Evolutionary conservation across 495 filamentous ascomycete genomes (phyloP).

Genomic region (Lichenothelia convexa): DNA sequence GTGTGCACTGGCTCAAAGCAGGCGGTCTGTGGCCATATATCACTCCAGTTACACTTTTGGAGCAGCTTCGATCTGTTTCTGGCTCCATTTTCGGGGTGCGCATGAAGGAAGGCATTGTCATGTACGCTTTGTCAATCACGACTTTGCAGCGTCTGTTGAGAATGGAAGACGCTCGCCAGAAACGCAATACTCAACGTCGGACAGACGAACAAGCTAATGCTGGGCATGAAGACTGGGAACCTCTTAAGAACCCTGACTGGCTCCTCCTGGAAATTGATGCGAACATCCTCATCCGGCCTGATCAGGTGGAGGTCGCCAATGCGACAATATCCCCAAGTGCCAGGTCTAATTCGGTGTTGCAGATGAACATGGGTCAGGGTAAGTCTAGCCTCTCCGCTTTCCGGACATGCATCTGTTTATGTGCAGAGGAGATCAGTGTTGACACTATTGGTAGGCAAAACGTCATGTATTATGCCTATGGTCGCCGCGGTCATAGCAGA

Average conservation of each 20-base stretch:
- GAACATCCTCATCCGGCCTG: constrained; percentile 31
- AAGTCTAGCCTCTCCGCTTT: too few species aligned
- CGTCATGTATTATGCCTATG: constrained; percentile 37
- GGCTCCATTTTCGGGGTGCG: constrained; percentile 15
- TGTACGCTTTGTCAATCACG: constrained; percentile 26
- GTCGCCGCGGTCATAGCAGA: constrained; percentile 31
- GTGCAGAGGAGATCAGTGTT: too few species aligned
- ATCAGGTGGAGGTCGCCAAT: constrained; percentile 33
- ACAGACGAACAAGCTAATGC: constrained; percentile 10
- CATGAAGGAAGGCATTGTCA: constrained; percentile 28
- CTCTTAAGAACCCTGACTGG: constrained; percentile 30
- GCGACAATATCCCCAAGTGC: constrained; percentile 30
- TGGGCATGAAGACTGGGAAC: constrained; percentile 36
- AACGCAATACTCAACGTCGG: constrained; percentile 6
- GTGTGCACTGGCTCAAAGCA: constrained; percentile 27
- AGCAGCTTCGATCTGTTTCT: constrained; percentile 29
- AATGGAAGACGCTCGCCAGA: constrained; percentile 15
- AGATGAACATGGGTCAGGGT: constrained; percentile 34
- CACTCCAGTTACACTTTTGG: constrained; percentile 31
- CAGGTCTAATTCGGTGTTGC: constrained; percentile 32
- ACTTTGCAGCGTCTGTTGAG: constrained; percentile 27
- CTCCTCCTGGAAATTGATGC: constrained; percentile 39
- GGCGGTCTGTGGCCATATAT: constrained; percentile 35
- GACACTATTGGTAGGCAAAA: constrained; percentile 20
- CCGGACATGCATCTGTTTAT: too few species aligned